Base-by-base conservation (phyloP, 2,329 filamentous ascomycete species). In the Colletotrichum sp. region DNA sequence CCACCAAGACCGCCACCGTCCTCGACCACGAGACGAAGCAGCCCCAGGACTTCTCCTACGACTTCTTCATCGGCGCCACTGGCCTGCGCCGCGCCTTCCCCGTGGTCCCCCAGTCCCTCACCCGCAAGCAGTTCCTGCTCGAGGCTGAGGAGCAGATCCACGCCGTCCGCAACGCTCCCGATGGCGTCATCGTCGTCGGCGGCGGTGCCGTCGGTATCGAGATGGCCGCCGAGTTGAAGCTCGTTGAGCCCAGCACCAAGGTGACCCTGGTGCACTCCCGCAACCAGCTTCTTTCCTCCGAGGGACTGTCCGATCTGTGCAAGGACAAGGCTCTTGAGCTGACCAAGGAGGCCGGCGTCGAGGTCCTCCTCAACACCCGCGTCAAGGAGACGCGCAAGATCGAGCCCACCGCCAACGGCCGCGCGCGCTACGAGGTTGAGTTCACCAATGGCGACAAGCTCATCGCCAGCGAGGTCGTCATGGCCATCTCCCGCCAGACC, bases 191-290 rank as follows among this genome's bases (percentile, higher is more conserved):
- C 0, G 88, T 96, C 26, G 92, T 96, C n/a, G 94, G 95, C 21
- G 95, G 95, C 78, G 89, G 94, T 66, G 95, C 95, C 8, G 95
- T 96, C 2, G 95, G 95, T 10, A 92, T 96, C 71, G 95, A 96
- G 82, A 95, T 96, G 89, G 94, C 95, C 0, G 92, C 93, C 2
- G 95, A 97, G 85, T 87, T 96, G 70, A 96, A 96, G 84, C 83
- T 90, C 62, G 86, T 92, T 28, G 89, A 93, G 76, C 94, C 95
- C 0, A 80, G 89, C 13, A 86, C 92, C 70, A 89, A 90, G 55
- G 92, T 96, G n/a, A 94, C 92, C 1, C 89, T 97, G 2, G 90
- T 95, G 6, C 95, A 96, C 82, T 96, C 94, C 6, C 89, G 94
- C 24, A 87, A 90, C 30, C 91, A 91, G 80, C 89, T 96, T 2